A percentile compares a stretch with the other conserved stretches of the same genome.
phyloP scores from a whole-genome alignment of 495 filamentous ascomycete genomes.

The Aspergillus cristatus region DNA sequence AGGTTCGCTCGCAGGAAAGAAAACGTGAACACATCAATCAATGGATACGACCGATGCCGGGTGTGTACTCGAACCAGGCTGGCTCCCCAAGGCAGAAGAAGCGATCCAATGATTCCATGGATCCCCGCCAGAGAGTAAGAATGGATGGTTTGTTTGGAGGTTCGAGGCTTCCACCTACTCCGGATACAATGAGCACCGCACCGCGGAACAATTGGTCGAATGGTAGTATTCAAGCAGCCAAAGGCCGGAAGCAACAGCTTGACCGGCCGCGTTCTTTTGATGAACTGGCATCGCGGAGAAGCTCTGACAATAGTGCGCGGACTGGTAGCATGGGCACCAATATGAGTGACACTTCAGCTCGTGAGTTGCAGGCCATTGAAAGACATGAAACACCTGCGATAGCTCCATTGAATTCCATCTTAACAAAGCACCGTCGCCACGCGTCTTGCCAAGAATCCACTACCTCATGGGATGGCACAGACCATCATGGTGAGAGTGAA shows the following conservation, averaged over 20 bases:
- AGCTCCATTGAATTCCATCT: conserved; percentile 25
- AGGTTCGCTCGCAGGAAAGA: conserved; percentile 13
- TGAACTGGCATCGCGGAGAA: conserved; percentile 22
- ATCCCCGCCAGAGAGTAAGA: no score
- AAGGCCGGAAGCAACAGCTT: conserved; percentile 15
- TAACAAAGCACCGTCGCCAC: no score
- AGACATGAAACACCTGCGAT: conserved; percentile 19
- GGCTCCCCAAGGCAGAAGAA: no score
- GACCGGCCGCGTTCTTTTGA: conserved; percentile 28
- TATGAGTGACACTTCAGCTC: conserved; percentile 22
- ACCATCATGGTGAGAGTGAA: no score
- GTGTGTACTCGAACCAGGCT: conserved; percentile 10
- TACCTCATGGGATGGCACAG: no score
- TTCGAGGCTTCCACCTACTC: conserved; percentile 31
- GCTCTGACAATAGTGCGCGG: conserved; percentile 19
- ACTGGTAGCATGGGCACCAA: conserved; percentile 25
- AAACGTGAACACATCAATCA: conserved; percentile 17
- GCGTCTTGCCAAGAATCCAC: no score
- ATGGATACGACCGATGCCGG: conserved; percentile 22
- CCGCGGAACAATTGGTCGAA: conserved; percentile 25
- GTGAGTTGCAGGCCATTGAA: conserved; percentile 11
- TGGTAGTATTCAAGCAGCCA: conserved; percentile 22
- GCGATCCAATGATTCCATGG: no score
- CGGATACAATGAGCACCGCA: conserved; percentile 38
- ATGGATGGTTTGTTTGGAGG: conserved; percentile 28